Percentiles rank a stretch among this genome's conserved stretches.
Evolutionary conservation across 257 asterid genomes (phyloP).

Genomic region (Mentha longifolia): DNA sequence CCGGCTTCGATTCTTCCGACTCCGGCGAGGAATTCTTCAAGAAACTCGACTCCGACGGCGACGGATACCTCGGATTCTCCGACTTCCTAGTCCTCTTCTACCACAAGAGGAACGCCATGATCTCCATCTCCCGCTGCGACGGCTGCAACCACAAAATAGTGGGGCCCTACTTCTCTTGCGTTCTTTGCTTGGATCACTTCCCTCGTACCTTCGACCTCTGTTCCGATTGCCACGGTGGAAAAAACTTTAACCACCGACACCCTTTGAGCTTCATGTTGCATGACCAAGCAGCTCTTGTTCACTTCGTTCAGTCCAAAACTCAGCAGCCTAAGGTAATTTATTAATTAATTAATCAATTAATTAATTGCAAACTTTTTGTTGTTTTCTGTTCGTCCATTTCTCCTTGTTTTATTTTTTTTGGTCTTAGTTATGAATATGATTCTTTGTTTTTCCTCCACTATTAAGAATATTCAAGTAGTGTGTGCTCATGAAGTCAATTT

Average conservation of each 20-base stretch:
- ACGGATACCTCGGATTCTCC: conserved; percentile 30
- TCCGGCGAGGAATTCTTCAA: conserved; percentile 28
- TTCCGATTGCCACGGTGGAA: conserved; percentile 34
- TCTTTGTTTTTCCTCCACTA: too few relatives aligned
- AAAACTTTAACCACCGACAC: conserved; percentile 27
- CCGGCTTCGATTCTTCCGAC: background rate
- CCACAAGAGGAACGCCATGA: background rate
- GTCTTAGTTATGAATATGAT: too few relatives aligned
- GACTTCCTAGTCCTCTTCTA: conserved; percentile 28
- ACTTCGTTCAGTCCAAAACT: background rate
- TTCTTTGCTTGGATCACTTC: conserved; percentile 5
- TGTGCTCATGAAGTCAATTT: too few relatives aligned
- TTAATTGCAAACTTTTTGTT: too few relatives aligned
- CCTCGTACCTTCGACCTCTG: conserved; percentile 39
- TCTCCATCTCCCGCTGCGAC: conserved; percentile 9
- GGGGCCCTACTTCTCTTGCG: conserved; percentile 12
- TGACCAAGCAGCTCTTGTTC: conserved; percentile 27
- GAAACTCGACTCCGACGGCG: conserved; percentile 30
- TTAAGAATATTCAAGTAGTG: too few relatives aligned
- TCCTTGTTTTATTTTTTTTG: too few relatives aligned
- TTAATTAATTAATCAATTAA: too few relatives aligned
- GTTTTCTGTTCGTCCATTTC: too few relatives aligned
- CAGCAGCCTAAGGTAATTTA: background rate
- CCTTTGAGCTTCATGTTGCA: conserved; percentile 32
- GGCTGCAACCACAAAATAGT: background rate